Conservation (phyloP, 2,329 filamentous ascomycete genomes). For the Trichophyton equinum region DNA sequence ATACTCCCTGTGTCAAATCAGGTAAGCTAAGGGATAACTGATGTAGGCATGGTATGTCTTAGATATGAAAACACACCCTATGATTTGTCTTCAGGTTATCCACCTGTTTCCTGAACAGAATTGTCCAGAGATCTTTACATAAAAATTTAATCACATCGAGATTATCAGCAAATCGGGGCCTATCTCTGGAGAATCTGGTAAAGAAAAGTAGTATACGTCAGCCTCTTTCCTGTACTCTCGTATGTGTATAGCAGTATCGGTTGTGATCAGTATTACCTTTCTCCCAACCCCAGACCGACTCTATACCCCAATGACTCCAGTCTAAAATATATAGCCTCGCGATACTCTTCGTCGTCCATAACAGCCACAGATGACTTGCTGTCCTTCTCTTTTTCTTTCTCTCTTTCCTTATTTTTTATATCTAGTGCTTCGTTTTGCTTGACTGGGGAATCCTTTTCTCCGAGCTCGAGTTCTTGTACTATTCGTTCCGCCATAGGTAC, state of each 20-base stretch:
- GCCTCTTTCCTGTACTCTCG: neutral
- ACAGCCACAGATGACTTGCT: conserved; percentile 15
- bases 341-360: conserved; percentile 53
- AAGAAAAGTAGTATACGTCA: neutral
- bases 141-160: conserved; percentile 96
- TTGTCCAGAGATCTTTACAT: conserved; percentile 94
- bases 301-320: conserved; percentile 78
- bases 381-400: conserved; percentile 16
- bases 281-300: conserved; percentile 82
- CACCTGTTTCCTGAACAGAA: conserved; percentile 92
- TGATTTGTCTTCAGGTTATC: conserved; percentile 99
- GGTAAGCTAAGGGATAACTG: neutral
- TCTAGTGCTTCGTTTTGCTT: neutral
- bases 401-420: neutral
- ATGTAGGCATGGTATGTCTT: neutral
- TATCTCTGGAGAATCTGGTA: conserved; percentile 42
- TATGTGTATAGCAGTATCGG: too few species aligned
- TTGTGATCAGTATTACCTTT: conserved; percentile 46
- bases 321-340: conserved; percentile 73
- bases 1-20: conserved; percentile 55
- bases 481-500: conserved; percentile 88
- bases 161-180: conserved; percentile 79
- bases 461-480: conserved; percentile 49
- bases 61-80: conserved; percentile 42
- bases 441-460: neutral